Evolutionary conservation across 2,329 filamentous ascomycete species (phyloP).

Genomic region (Botrytis elliptica): DNA sequence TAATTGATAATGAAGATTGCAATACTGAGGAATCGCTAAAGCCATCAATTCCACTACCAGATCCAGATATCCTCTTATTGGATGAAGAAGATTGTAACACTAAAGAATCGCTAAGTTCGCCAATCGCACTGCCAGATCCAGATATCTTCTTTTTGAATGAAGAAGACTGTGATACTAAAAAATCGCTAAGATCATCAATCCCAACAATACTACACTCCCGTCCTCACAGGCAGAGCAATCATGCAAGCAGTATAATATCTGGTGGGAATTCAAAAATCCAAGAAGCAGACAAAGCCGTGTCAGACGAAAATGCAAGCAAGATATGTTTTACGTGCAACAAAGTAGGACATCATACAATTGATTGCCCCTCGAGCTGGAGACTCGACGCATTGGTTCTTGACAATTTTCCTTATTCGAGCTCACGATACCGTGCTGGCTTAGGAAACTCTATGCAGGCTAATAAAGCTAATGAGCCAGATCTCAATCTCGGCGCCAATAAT

Average conservation of each 20-base stretch:
- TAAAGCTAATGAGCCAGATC: not conserved
- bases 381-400: too few relatives aligned
- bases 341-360: not conserved
- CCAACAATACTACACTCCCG: not conserved
- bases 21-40: not conserved
- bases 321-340: not conserved
- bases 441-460: not conserved
- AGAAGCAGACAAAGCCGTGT: not conserved
- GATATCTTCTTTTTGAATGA: not conserved
- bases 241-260: not conserved
- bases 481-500: not conserved
- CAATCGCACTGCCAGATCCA: not conserved
- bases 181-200: not conserved
- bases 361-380: not conserved
- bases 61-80: not conserved
- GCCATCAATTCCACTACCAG: too few relatives aligned
- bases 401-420: not conserved
- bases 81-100: not conserved
- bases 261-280: fast-evolving
- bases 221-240: not conserved
- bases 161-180: too few relatives aligned
- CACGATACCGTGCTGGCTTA: not conserved
- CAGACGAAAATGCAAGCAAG: not conserved
- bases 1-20: not conserved
- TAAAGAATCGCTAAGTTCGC: not conserved